These are phyloP conservation scores for Pseudotulostoma volvatum DNA, from an alignment of 495 filamentous ascomycete genomes.

Conservation along the genomic window DNA sequence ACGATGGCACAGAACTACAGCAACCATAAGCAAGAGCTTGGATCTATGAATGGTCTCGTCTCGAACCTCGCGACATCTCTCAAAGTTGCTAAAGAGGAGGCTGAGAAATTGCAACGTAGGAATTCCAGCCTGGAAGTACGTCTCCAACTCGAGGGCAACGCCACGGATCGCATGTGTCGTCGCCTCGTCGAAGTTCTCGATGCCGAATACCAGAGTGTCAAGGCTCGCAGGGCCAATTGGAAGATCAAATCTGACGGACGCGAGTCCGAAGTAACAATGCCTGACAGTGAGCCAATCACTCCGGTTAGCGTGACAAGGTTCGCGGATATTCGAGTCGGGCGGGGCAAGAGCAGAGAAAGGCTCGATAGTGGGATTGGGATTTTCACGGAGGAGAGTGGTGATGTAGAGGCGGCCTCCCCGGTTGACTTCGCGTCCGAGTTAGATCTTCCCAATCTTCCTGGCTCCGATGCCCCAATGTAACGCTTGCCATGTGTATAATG, in stretches of 20 bases:
- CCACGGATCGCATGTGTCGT: conserved; percentile 24
- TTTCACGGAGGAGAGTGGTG: conserved; percentile 35
- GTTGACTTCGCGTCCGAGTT: neutral
- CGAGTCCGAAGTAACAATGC: conserved; percentile 35
- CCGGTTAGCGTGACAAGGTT: conserved; percentile 29
- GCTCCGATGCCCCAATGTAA: no score
- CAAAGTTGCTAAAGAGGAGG: conserved; percentile 16
- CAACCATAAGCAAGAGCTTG: conserved; percentile 27
- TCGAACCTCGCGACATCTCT: conserved; percentile 25
- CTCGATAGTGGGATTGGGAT: conserved; percentile 47
- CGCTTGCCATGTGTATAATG: no score
- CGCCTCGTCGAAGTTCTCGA: conserved; percentile 25
- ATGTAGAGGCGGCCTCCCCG: neutral
- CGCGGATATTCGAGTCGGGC: conserved; percentile 29
- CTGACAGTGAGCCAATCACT: conserved; percentile 27
- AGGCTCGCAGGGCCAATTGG: conserved; percentile 25
- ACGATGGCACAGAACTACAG: conserved; percentile 5
- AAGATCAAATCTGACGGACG: conserved; percentile 29
- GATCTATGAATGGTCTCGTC: conserved; percentile 23
- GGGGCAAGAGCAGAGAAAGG: conserved; percentile 28
- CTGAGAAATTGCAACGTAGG: conserved; percentile 15
- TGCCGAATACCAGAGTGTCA: conserved; percentile 22
- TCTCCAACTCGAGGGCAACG: conserved; percentile 19
- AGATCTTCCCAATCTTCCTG: neutral
- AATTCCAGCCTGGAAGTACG: conserved; percentile 23